Base-by-base conservation (phyloP, 2,329 filamentous ascomycete species). In the Mycocentrospora acerina region DNA sequence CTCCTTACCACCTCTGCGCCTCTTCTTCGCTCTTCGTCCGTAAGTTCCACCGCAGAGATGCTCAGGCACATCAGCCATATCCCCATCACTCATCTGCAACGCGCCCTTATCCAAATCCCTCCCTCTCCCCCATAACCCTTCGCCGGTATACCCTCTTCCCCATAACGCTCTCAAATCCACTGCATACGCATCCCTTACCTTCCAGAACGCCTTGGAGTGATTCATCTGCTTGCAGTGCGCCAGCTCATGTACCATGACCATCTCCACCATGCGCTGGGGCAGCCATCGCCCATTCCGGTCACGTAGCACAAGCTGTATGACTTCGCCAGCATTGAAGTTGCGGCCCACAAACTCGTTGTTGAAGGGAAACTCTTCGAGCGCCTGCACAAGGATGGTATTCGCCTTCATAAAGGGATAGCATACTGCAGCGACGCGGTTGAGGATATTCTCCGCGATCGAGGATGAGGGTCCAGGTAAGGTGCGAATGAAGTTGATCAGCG, bases 181-280 rank as follows among this genome's bases (percentile, higher is more conserved):
- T 1, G 86, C 83, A 59, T 86, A 93, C 28, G 73, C 69, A 64
- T 93, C 86, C 31, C 88, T 75, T 13, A 90, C 84, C 8, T 79
- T 78, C 88, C 89, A 95, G 58, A 95, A 95, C 2, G 80, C 81
- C 38, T 80, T 77, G 2, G 82, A 85, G 62, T 95, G 89, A 64
- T 95, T 94, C 90, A 95, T 95, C 62, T 95, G 85, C 65, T 88
- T 86, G 74, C 86, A 90, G 65, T 94, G 88, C 3, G 88, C 88
- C 19, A 94, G 73, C 59, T 93, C 88, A 63, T 95, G 89, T 81
- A 94, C 90, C 89, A 95, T 94, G 51, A 94, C 88, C 86, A 93
- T 91, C 67, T 93, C 87, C 12, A 95, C 86, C 59, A 90, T 89
- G 45, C 81, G 75, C 59, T 93, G 90, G 0, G 87, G 86, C 15